phyloP scores from a whole-genome alignment of 179 eudicot species.

The Nepenthes alata region DNA sequence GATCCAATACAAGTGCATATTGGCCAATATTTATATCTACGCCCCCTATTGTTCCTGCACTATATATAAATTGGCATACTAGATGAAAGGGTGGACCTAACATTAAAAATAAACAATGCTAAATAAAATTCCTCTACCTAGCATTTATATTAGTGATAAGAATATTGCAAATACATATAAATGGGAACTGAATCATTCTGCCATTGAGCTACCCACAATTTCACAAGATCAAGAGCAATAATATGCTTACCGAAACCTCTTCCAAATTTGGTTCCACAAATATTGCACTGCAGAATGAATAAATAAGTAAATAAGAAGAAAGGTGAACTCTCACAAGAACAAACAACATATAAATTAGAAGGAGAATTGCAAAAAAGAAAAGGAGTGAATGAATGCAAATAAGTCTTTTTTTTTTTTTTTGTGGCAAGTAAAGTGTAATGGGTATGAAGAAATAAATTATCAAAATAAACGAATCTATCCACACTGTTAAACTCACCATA shows the following conservation, averaged over 20 bases:
- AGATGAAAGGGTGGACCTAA: neutral
- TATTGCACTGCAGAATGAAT: slow-evolving; percentile 28
- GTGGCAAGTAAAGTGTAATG: neutral
- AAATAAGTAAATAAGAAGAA: slow-evolving; percentile 5
- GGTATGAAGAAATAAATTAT: neutral
- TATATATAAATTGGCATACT: neutral
- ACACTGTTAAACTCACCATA: slow-evolving; percentile 17
- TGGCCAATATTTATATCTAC: too few relatives aligned
- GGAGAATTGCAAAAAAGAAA: neutral
- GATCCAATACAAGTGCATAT: too few relatives aligned
- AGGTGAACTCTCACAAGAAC: neutral
- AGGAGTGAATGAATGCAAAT: neutral
- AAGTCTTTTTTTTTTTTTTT: too few relatives aligned
- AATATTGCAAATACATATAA: too few relatives aligned
- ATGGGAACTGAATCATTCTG: too few relatives aligned
- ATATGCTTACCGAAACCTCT: slow-evolving; percentile 51
- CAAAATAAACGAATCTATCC: neutral
- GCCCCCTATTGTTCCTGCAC: too few relatives aligned
- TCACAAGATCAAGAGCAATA: neutral
- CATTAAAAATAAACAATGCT: neutral
- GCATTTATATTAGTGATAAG: too few relatives aligned
- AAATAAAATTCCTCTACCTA: neutral
- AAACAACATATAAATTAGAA: neutral
- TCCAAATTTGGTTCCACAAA: slow-evolving; percentile 35
- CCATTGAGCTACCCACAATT: neutral